phyloP scores from a whole-genome alignment of 2,329 filamentous ascomycete genomes.

The Colletotrichum lentis region DNA sequence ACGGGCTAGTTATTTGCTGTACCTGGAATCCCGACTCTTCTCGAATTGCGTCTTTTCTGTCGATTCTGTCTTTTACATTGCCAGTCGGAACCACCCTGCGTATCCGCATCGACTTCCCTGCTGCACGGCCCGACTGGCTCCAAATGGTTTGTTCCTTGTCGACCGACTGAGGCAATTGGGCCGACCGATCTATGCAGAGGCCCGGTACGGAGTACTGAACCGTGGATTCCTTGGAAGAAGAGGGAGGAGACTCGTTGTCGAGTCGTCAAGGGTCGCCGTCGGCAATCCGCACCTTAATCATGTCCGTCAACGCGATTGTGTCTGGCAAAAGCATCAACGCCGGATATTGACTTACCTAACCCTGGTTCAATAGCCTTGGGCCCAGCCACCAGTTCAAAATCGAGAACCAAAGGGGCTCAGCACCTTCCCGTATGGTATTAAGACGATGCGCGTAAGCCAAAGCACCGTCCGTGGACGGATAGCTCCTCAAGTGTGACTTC shows the following conservation, averaged over 20 bases:
- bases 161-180: constrained; percentile 9
- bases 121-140: constrained; percentile 9
- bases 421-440: constrained; percentile 5
- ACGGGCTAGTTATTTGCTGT: not conserved
- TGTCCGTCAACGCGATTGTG: constrained; percentile 4
- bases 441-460: not conserved
- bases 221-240: constrained; percentile 25
- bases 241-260: constrained; percentile 23
- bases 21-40: not conserved
- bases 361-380: constrained; percentile 2
- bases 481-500: not conserved
- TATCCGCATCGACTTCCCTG: not conserved
- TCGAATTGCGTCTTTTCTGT: constrained; percentile 2
- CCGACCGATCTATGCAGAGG: constrained; percentile 21
- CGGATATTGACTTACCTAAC: constrained; percentile 15
- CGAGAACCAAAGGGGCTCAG: not conserved
- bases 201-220: constrained; percentile 22
- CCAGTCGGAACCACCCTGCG: not conserved
- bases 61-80: not conserved
- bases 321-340: constrained; percentile 20
- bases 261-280: constrained; percentile 22
- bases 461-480: not conserved
- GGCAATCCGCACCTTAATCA: constrained; percentile 20
- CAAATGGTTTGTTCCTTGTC: constrained; percentile 22
- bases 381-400: constrained; percentile 1